phyloP scores from a whole-genome alignment of 805 yeast genomes.

The Candida adriatica region DNA sequence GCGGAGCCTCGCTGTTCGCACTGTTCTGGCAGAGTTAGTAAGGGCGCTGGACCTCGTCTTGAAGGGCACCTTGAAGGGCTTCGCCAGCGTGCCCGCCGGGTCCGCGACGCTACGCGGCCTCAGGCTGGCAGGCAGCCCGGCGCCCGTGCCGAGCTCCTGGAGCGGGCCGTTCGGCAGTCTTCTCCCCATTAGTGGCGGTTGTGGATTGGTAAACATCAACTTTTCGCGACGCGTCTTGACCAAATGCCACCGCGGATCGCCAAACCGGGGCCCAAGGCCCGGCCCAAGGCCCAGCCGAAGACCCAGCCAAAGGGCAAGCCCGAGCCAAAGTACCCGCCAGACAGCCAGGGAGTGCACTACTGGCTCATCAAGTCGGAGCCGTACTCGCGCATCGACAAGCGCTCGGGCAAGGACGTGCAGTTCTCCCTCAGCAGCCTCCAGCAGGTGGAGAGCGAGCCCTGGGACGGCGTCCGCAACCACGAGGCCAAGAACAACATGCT shows the following conservation, averaged over 20 bases:
- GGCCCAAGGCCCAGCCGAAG: too few relatives aligned
- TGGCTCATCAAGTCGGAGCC: slow-evolving; percentile 59
- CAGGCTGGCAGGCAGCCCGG: slow-evolving; percentile 51
- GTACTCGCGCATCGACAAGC: slow-evolving; percentile 37
- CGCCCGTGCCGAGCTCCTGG: slow-evolving; percentile 59
- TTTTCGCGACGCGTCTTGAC: too few relatives aligned
- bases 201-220: too few relatives aligned
- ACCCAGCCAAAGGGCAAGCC: slow-evolving; percentile 31
- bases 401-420: slow-evolving; percentile 40
- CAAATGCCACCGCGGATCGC: too few relatives aligned
- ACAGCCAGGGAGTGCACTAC: slow-evolving; percentile 27
- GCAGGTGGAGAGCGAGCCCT: slow-evolving; percentile 34
- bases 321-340: slow-evolving; percentile 22
- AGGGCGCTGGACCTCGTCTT: slow-evolving; percentile 22
- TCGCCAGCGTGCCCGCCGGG: slow-evolving; percentile 44
- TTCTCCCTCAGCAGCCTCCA: slow-evolving; percentile 40
- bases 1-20: slow-evolving; percentile 26
- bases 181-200: slow-evolving; percentile 26
- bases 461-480: slow-evolving; percentile 57
- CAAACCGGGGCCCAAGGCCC: too few relatives aligned
- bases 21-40: slow-evolving; percentile 16
- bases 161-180: slow-evolving; percentile 36
- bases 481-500: slow-evolving; percentile 49
- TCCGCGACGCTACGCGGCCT: slow-evolving; percentile 49
- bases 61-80: slow-evolving; percentile 68